phyloP scores from a whole-genome alignment of 306 rosid species.

The Sophora flavescens region DNA sequence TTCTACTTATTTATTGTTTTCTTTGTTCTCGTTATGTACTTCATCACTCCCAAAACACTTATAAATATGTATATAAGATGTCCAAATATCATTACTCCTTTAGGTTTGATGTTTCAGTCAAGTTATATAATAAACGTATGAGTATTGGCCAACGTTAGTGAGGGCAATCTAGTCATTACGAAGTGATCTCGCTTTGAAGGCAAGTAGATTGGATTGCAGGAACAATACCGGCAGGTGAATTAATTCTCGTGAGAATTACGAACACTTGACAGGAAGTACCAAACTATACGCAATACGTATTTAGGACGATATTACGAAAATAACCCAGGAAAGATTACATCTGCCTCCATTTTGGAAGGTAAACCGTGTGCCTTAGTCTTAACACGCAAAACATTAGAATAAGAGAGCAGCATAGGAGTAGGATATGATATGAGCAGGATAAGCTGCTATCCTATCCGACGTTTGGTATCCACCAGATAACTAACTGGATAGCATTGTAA shows the following conservation, averaged over 20 bases:
- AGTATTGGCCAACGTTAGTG: neutral
- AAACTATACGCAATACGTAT: neutral
- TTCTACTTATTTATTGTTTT: no score
- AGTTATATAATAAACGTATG: neutral
- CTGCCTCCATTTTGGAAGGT: neutral
- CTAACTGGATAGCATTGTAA: no score
- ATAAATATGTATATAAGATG: no score
- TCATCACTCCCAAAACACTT: no score
- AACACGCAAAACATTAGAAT: no score
- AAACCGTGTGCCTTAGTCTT: neutral
- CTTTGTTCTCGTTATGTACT: no score
- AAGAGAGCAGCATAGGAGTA: no score
- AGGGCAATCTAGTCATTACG: conserved; percentile 10
- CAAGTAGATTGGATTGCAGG: conserved; percentile 21
- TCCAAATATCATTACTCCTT: no score
- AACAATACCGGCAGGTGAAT: neutral
- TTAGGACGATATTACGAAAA: neutral
- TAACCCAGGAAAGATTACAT: neutral
- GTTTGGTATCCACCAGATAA: no score
- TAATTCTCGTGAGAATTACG: neutral
- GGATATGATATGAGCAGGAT: no score
- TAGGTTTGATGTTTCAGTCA: neutral
- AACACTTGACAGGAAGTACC: no score
- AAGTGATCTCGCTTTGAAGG: conserved; percentile 42
- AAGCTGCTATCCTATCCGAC: no score